Evolutionary conservation across 805 yeast genomes (phyloP), one percentile per base, ranked within the genome.

Genomic region (Monosporozyma solicola): DNA sequence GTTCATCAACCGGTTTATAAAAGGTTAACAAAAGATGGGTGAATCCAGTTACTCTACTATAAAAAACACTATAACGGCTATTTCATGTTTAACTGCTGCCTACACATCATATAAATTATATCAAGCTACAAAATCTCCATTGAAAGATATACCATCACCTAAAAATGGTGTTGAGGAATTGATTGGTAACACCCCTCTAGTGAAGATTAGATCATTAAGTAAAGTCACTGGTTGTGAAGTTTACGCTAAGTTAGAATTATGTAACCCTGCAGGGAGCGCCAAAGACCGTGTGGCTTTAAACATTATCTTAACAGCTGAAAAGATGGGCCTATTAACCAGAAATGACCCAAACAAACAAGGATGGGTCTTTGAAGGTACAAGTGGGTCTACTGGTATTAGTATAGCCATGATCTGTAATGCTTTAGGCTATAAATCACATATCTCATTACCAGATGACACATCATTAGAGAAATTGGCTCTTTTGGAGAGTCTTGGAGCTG

Each of bases 371-470:
- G 99, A 92, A 71, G 99, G 99, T 7, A 94, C 99, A 0, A 84
- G 94, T 10, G 99, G 99, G 0, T 90, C 97, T 0, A 92, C 99
- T 0, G 99, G 99, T 2, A 94, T 94, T 11, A 87, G 96, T 1
- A 78, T 92, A 60, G 96, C 97, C 0, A 80, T 90, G 69, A 75
- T 94, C n/a, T 87, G 95, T 57, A 82, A 89, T 59, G 85, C 96
- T 0, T 67, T 87, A 51, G 99, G 99, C 0, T 91, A 91, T 66
- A 80, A 79, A 22, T 87, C 96, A 0, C 97, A 90, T 62, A 94
- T 92, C n/a, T 91, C 95, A 49, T 73, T 94, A 8, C 98, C 98
- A 0, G 94, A 90, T 64, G 99, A 92, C 62, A 94, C 98, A 0
- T 84, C 95, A 0, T 74, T 74, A 1, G 99, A 92, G 60, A 92